phyloP scores from a whole-genome alignment of 1,139 yeast genomes.

The Pneumocystis jirovecii region DNA sequence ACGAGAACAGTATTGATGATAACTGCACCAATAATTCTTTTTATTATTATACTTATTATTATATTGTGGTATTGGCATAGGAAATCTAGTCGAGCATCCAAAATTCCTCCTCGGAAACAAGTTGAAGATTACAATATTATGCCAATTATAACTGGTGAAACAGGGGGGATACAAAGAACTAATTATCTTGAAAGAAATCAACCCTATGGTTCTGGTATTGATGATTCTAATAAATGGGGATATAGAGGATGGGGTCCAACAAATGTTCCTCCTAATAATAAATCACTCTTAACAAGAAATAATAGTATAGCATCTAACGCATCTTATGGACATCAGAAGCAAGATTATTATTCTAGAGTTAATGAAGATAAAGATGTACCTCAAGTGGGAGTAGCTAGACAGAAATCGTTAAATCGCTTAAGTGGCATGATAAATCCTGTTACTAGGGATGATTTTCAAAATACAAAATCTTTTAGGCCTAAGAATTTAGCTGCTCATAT shows the following conservation, averaged over 20 bases:
- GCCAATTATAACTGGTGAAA: not conserved
- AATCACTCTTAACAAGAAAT: not conserved
- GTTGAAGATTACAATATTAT: not conserved
- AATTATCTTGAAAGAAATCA: not conserved
- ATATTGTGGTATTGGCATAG: not conserved
- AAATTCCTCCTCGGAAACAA: not conserved
- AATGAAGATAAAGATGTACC: not conserved
- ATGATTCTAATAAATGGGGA: not conserved
- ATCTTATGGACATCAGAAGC: not conserved
- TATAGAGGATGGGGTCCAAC: not conserved
- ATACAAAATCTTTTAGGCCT: not conserved
- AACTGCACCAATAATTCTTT: not conserved
- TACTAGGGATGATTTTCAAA: not conserved
- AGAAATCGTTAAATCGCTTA: not conserved
- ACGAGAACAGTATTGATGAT: not conserved
- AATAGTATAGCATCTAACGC: not conserved
- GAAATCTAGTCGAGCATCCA: not conserved
- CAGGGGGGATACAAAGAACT: not conserved
- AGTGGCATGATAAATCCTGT: not conserved
- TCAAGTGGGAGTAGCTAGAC: not conserved
- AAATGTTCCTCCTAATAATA: not conserved
- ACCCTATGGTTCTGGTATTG: not conserved
- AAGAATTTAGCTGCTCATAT: not conserved
- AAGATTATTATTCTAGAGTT: not conserved
- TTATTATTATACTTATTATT: not conserved